Evolutionary conservation across 2,329 filamentous ascomycete species (phyloP), one percentile per base, ranked within the genome.

Genomic region (Fusarium tricinctum): DNA sequence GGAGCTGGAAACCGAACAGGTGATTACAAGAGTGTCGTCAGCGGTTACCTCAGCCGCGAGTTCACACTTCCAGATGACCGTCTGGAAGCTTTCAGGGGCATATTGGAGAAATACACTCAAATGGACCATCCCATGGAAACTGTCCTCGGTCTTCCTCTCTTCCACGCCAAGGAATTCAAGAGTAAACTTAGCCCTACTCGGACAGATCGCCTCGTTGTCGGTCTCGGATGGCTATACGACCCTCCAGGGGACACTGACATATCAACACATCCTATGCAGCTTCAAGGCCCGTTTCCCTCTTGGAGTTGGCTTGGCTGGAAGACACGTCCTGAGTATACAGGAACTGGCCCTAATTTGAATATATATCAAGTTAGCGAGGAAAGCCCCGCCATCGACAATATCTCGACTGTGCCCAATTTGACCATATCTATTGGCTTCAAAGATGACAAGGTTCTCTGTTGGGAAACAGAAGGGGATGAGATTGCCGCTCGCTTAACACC

Each of bases 301-400:
- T 80, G 78, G 79, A 78, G 77, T 6, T 80, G 79, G 79, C 74
- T 80, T 8, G 73, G 77, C 6, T 80, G 79, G 79, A 74, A 73
- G 26, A 63, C 74, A 9, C 73, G 76, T 5, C 53, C 65, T 3
- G 73, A 71, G 4, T 70, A 69, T 40, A 57, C 71, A 13, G 70
- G 65, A n/a, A 51, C 71, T 43, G 70, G 64, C n/a, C 72, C 72
- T n/a, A 67, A 63, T 35, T 76, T 80, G 60, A 72, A 72, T 52
- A 73, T 80, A 44, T 76, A 74, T 45, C 74, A 78, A 55, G 72
- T 78, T 6, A 71, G 67, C 22, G 73, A 76, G 19, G 56, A 71
- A 6, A 63, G 70, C 8, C 73, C 75, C 6, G 61, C 76, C 15
- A 61, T 77, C 22, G 71, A 75, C 28, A 74, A 71, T 20, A 66